Evolutionary conservation across 352 stramenopile genomes (phyloP), one percentile per base, ranked within the genome.

Genomic region (Phytophthora idaei): DNA sequence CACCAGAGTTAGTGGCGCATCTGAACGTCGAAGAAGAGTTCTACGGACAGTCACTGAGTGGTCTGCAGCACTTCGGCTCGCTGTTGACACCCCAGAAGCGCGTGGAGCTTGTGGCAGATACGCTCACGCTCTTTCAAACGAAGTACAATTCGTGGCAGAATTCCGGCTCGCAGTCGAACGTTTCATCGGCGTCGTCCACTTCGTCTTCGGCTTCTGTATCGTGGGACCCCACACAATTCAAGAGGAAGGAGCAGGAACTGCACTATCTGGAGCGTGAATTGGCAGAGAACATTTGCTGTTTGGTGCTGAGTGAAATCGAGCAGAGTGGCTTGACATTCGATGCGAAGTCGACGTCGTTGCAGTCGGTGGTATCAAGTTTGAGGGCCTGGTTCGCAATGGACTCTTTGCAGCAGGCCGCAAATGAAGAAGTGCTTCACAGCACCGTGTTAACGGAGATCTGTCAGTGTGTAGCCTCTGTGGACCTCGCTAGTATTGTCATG

Each of bases 21-120:
- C 34, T 74, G 7, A 62, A 78, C 17, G 4, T 76, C 25, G 61
- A 49, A 4, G 67, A 80, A 1, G 76, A 88, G 44, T 88, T 90
- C 41, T 93, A 93, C 34, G 79, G 76, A 3, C 81, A 89, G 37
- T 14, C 36, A 14, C 14, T 90, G 28, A 53, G 9, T 32, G 60
- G 50, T 5, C 50, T 91, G 5, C 34, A 60, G 6, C 71, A 61
- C 17, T 92, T 84, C 58, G 72, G 77, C 14, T 34, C 44, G 5
- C 69, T 87, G 7, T 25, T 93, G 44, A 71, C 67, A 1, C 17
- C 57, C 14, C 54, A 74, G 21, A 90, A 93, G 57, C 80, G 76
- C 1, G 55, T 90, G 14, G 78, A 90, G 17, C 36, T 93, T 5
- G 64, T 81, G 8, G 70, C 78, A 5, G 76, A 92, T 25, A 77